Base-by-base conservation (phyloP, 1,139 yeast species). In the Yamadazyma friedrichii region DNA sequence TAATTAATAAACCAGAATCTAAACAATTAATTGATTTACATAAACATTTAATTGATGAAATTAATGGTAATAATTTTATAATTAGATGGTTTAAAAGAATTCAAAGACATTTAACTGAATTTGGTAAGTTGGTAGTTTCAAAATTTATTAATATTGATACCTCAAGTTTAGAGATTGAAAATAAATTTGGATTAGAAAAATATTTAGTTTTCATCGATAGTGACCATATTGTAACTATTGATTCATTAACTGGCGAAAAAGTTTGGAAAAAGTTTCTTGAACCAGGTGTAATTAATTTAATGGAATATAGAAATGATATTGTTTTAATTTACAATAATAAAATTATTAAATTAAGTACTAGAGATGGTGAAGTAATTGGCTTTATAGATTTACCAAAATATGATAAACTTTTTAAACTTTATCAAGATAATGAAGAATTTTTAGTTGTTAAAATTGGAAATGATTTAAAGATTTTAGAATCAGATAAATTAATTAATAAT, bases 151-250 rank as follows among this genome's bases (percentile, higher is more conserved):
- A 39, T 2, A 27, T 43, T 4, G 41, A 42, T 8, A 28, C 39
- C 11, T 42, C 44, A 5, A 41, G 41, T 6, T 27, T 43, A 26
- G 44, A 40, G 2, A 35, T 48, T 9, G 53, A 53, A 6, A 62
- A 59, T 33, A 58, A 56, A n/a, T 64, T 58, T 46, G 73, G 70
- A 1, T 59, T 70, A 36, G 63, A 56, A 22, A 71, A 70, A 43
- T 47, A 65, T 20, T 47, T 71, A 27, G 56, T 71, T 0, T 64
- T 67, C 45, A 50, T 52, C 6, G 43, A 41, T 3, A 45, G 45
- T n/a, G 39, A 46, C 1, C 40, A 43, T 1, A 46, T 70, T 6
- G 56, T 61, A 2, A 75, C 74, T 2, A 42, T 63, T 11, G 62
- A 65, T 32, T 54, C 75, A 0, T 57, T 53, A 15, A 46, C 56